Evolutionary conservation across 75 land plant genomes (phyloP), one percentile per base, ranked within the genome.

Genomic region (Chamaecyparis obtusa): DNA sequence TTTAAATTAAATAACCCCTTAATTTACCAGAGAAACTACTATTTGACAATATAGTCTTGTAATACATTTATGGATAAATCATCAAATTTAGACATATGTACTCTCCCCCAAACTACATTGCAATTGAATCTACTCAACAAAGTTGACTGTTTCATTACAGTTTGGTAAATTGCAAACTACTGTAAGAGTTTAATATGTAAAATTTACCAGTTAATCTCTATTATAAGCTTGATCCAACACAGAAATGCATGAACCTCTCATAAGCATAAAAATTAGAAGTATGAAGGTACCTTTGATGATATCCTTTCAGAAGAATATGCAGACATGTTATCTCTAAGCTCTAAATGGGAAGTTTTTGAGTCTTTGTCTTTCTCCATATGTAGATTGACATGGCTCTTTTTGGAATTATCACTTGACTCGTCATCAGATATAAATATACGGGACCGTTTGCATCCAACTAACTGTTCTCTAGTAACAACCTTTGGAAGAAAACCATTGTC

Each of bases 341-440:
- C 49, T 81, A 46, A 9, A 44, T n/a, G 10, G 9, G 14, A 44
- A 81, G 46, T 27, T n/a, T 81, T 46, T 81, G 83, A 10, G 46
- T 30, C 27, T 36, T 36, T 85, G 37, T 76, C 86, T 84, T 84
- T 78, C 72, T 84, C 33, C 69, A 35, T 49, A 39, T 71, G 76
- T 74, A 33, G 76, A 74, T 74, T 74, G 13, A 74, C 3, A 74
- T 33, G 82, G 8, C 85, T 78, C 80, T 87, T 78, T 41, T 46
- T 69, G 51, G 48, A 84, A 44, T 88, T 43, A 57, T 86, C 86
- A 84, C 90, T 89, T 64, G 64, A 88, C 87, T 98, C 99, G 85
- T 96, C 98, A 92, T 97, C 99, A 83, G 98, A 94, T 67, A 98
- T 82, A 79, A 98, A 90, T 1, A 95, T 77, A 67, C 94, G 95